Evolutionary conservation across 306 rosid genomes (phyloP).

Genomic region (Trifolium dubium): DNA sequence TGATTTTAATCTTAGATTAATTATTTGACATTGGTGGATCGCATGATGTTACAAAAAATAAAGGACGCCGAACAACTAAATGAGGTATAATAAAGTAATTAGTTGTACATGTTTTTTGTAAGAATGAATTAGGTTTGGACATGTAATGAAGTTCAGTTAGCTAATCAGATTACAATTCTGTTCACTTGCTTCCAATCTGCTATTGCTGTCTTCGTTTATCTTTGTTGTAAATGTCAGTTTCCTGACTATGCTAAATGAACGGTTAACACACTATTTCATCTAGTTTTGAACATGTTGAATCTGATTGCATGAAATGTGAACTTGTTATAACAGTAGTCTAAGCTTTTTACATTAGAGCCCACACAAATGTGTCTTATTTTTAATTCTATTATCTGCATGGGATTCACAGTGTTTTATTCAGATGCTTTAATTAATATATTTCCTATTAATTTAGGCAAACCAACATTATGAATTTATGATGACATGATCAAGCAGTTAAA

Average conservation of each 20-base stretch:
- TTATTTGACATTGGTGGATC: slow-evolving; percentile 83
- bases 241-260: not conserved
- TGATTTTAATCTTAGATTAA: too few species aligned
- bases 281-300: slow-evolving; percentile 8
- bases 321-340: slow-evolving; percentile 18
- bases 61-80: slow-evolving; percentile 96
- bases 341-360: slow-evolving; percentile 18
- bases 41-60: slow-evolving; percentile 97
- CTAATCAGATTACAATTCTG: slow-evolving; percentile 9
- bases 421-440: slow-evolving; percentile 28
- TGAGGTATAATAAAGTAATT: slow-evolving; percentile 61
- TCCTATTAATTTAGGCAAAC: slow-evolving; percentile 64
- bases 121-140: slow-evolving; percentile 2
- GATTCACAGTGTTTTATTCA: slow-evolving; percentile 15
- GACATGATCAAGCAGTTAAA: slow-evolving; percentile 73
- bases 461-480: slow-evolving; percentile 86
- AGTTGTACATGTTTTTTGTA: slow-evolving; percentile 16
- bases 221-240: slow-evolving; percentile 18
- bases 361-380: not conserved
- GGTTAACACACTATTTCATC: not conserved
- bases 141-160: slow-evolving; percentile 5
- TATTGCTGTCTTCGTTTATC: not conserved
- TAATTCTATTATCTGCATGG: slow-evolving; percentile 23
- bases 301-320: slow-evolving; percentile 22
- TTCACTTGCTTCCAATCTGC: not conserved